phyloP scores from a whole-genome alignment of 2,329 filamentous ascomycete genomes.

The Fusarium anthophilum region DNA sequence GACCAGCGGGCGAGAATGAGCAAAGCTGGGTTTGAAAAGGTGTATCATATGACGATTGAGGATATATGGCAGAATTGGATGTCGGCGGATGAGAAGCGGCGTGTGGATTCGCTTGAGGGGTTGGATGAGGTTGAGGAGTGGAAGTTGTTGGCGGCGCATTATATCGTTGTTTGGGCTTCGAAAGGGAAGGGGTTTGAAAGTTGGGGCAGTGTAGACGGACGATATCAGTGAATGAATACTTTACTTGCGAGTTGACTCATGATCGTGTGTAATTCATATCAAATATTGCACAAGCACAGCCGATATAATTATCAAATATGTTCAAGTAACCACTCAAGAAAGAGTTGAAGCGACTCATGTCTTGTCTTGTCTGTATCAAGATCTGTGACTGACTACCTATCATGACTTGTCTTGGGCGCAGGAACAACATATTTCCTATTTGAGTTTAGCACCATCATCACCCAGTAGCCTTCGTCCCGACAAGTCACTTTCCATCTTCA shows the following conservation, averaged over 20 bases:
- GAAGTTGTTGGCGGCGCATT: slow-evolving; percentile 86
- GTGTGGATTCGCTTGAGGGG: slow-evolving; percentile 83
- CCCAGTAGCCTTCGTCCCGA: background rate
- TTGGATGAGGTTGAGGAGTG: slow-evolving; percentile 97
- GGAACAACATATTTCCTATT: slow-evolving; percentile 23
- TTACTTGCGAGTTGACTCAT: background rate
- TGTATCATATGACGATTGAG: slow-evolving; percentile 57
- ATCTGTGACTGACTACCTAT: background rate
- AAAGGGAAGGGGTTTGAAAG: slow-evolving; percentile 49
- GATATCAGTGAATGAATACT: background rate
- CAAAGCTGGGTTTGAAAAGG: slow-evolving; percentile 69
- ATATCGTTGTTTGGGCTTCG: slow-evolving; percentile 91
- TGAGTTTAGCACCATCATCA: background rate
- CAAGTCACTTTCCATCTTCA: background rate
- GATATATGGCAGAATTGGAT: slow-evolving; percentile 84
- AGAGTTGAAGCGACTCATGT: background rate
- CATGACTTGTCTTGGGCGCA: background rate
- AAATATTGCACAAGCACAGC: background rate
- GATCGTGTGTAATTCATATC: background rate
- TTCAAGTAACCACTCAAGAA: no score
- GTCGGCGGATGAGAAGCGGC: slow-evolving; percentile 73
- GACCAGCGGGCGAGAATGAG: slow-evolving; percentile 75
- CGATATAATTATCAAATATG: background rate
- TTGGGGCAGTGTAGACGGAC: slow-evolving; percentile 18
- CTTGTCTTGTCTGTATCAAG: no score